A percentile compares a stretch with the other conserved stretches of the same genome.
These are phyloP conservation scores for Vitis cinerea DNA, from an alignment of 164 flowering plant genomes.

Conservation along the genomic window DNA sequence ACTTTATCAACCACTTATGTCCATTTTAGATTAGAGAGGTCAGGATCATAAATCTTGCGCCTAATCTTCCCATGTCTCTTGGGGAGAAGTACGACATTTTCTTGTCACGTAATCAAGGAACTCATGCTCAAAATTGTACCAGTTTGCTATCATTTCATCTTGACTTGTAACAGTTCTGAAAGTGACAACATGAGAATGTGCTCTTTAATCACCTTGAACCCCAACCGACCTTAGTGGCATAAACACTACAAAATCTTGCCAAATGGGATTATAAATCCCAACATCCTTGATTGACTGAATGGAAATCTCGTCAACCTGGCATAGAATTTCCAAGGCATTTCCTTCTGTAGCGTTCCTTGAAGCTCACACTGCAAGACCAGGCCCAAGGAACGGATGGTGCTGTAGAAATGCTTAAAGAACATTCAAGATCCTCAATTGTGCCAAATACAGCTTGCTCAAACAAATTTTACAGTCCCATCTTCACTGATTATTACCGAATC, in stretches of 20 bases:
- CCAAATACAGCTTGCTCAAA: too few relatives aligned
- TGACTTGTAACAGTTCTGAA: slow-evolving; percentile 96
- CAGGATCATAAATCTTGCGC: too few relatives aligned
- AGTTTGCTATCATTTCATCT: slow-evolving; percentile 99
- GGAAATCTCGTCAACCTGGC: slow-evolving; percentile 97
- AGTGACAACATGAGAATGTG: slow-evolving; percentile 89
- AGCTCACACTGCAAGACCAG: slow-evolving; percentile 94
- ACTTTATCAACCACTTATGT: too few relatives aligned
- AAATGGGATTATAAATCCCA: slow-evolving; percentile 85
- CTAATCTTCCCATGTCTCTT: too few relatives aligned
- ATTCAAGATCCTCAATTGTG: slow-evolving; percentile 45
- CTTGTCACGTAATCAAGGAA: too few relatives aligned
- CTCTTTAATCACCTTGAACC: slow-evolving; percentile 97
- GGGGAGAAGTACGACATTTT: too few relatives aligned
- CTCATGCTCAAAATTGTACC: slow-evolving; percentile 32
- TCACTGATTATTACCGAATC: too few relatives aligned
- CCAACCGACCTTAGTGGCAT: slow-evolving; percentile 82
- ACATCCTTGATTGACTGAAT: slow-evolving; percentile 92
- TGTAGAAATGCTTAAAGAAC: slow-evolving; percentile 83
- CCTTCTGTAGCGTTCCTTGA: slow-evolving; percentile 88
- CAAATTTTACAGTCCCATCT: too few relatives aligned
- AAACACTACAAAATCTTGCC: slow-evolving; percentile 99
- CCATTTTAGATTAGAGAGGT: too few relatives aligned
- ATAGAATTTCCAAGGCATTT: slow-evolving; percentile 78
- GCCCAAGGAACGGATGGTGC: slow-evolving; percentile 98